Conservation (phyloP, 2,329 filamentous ascomycete species). For the Cyphellophora attinorum region DNA sequence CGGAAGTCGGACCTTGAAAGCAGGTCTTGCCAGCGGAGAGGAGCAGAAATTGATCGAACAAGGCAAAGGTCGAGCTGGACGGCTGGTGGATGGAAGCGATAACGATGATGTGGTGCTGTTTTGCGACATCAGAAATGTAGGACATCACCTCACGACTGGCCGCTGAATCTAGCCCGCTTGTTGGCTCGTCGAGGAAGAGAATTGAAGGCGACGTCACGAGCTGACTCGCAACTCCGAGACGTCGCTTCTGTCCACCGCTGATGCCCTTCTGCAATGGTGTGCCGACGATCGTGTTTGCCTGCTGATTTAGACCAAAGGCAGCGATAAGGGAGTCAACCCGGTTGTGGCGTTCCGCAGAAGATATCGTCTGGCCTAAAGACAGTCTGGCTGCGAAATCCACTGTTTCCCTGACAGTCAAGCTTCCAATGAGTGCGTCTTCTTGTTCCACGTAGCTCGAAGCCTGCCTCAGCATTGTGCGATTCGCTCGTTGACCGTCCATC, state of each 20-base stretch:
- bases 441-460: constrained; percentile 77
- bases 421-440: constrained; percentile 74
- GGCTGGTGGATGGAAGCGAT: constrained; percentile 81
- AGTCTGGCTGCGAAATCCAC: constrained; percentile 68
- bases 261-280: constrained; percentile 75
- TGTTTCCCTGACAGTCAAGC: constrained; percentile 71
- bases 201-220: constrained; percentile 73
- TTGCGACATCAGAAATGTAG: constrained; percentile 57
- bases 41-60: constrained; percentile 71
- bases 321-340: constrained; percentile 60
- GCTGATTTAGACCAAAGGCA: constrained; percentile 62
- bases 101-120: constrained; percentile 53
- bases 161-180: constrained; percentile 70
- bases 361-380: constrained; percentile 45
- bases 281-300: constrained; percentile 64
- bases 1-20: constrained; percentile 66
- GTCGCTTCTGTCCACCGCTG: constrained; percentile 74
- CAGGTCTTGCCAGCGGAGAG: constrained; percentile 61
- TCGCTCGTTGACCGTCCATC: constrained; percentile 53
- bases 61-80: constrained; percentile 65
- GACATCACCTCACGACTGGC: constrained; percentile 67
- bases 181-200: constrained; percentile 76
- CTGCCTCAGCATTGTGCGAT: constrained; percentile 48
- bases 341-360: constrained; percentile 53
- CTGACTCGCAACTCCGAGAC: constrained; percentile 70